phyloP scores from a whole-genome alignment of 1,284 basidiomycete genomes.

The Xerocomus amazonicus region DNA sequence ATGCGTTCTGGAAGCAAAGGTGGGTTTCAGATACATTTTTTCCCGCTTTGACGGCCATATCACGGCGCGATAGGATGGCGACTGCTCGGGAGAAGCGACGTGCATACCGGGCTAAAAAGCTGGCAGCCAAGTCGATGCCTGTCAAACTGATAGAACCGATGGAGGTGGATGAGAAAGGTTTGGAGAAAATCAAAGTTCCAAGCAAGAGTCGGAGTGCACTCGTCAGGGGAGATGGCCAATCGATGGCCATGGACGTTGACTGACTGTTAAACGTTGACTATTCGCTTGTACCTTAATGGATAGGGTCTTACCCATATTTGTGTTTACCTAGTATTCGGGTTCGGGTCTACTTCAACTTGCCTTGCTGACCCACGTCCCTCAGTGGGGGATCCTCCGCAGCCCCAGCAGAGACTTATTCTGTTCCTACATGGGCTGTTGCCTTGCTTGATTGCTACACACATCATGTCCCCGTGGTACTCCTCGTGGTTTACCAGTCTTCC shows the following conservation, averaged over 20 bases:
- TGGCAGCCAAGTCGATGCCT: slow-evolving; percentile 54
- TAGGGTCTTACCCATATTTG: slow-evolving; percentile 24
- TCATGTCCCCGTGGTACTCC: slow-evolving; percentile 35
- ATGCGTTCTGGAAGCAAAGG: slow-evolving; percentile 98
- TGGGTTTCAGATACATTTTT: slow-evolving; percentile 32
- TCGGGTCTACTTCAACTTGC: not conserved
- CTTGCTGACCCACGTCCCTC: slow-evolving; percentile 3
- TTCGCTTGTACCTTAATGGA: too few species aligned
- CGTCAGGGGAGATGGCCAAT: slow-evolving; percentile 69
- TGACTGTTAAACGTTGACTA: slow-evolving; percentile 37
- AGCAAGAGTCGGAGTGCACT: slow-evolving; percentile 69
- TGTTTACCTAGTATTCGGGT: not conserved
- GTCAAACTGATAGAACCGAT: slow-evolving; percentile 74
- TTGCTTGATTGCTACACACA: slow-evolving; percentile 16
- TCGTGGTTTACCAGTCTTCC: slow-evolving; percentile 65
- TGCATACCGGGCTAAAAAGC: slow-evolving; percentile 62
- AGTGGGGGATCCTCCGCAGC: slow-evolving; percentile 5
- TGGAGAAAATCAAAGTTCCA: slow-evolving; percentile 80
- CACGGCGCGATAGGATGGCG: slow-evolving; percentile 62
- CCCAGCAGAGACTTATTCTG: slow-evolving; percentile 2
- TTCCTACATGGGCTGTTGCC: slow-evolving; percentile 17
- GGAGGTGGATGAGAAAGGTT: slow-evolving; percentile 47
- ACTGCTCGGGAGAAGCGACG: slow-evolving; percentile 69
- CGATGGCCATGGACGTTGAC: slow-evolving; percentile 82
- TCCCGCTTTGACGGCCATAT: slow-evolving; percentile 4